Evolutionary conservation across 2,329 filamentous ascomycete genomes (phyloP).

Genomic region (Penicillium sp.): DNA sequence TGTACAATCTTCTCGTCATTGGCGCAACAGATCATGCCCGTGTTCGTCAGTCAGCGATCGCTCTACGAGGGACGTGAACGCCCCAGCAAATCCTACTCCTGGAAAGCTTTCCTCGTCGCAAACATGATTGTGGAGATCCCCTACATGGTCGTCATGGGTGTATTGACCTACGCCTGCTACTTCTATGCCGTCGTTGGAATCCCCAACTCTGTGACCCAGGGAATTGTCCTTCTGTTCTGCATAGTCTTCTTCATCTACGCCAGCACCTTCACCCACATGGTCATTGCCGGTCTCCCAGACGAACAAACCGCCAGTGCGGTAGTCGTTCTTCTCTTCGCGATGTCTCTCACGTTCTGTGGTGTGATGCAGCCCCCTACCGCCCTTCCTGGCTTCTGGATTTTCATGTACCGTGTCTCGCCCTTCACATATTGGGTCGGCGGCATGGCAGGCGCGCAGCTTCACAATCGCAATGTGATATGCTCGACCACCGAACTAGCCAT

Average conservation of each 20-base stretch:
- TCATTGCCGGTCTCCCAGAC: conserved; percentile 71
- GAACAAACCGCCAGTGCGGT: conserved; percentile 73
- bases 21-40: conserved; percentile 59
- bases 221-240: conserved; percentile 73
- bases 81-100: conserved; percentile 78
- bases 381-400: conserved; percentile 68
- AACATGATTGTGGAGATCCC: conserved; percentile 82
- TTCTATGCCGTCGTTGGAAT: conserved; percentile 73
- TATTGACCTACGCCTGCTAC: conserved; percentile 74
- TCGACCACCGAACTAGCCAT: conserved; percentile 64
- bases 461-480: conserved; percentile 65
- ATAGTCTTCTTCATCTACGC: conserved; percentile 75
- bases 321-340: conserved; percentile 72
- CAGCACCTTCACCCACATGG: conserved; percentile 74
- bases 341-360: conserved; percentile 74
- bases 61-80: conserved; percentile 83
- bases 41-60: conserved; percentile 76
- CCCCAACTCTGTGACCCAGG: conserved; percentile 65
- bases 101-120: conserved; percentile 79
- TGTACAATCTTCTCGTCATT: conserved; percentile 63
- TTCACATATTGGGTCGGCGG: conserved; percentile 51
- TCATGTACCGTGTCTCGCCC: conserved; percentile 62
- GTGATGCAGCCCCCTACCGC: conserved; percentile 64
- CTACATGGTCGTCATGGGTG: conserved; percentile 73
- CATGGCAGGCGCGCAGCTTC: conserved; percentile 69